Conservation (phyloP, 371 early-diverging fungal genomes). For the Syncephalastrum racemosum region DNA sequence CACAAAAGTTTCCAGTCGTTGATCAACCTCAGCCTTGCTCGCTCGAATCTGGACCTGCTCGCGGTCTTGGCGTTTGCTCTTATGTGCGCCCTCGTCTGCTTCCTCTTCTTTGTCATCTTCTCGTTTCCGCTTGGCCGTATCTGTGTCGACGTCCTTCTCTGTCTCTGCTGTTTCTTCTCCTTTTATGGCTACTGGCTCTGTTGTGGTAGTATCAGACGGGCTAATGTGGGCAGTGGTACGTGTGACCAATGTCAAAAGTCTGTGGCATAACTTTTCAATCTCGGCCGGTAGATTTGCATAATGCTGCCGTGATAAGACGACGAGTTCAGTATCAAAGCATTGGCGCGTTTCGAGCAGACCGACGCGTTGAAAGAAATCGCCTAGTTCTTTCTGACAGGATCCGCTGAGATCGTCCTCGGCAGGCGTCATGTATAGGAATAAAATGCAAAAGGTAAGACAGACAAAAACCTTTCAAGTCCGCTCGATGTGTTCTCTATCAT, state of each 20-base stretch:
- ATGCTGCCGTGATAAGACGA: constrained; percentile 34
- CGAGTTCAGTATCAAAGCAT: constrained; percentile 38
- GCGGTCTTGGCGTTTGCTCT: constrained; percentile 29
- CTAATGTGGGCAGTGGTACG: no score
- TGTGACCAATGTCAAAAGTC: constrained; percentile 9
- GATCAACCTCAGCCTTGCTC: constrained; percentile 37
- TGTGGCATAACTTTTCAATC: constrained; percentile 36
- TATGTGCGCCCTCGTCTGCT: constrained; percentile 19
- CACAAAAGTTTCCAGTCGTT: constrained; percentile 60
- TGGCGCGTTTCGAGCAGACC: constrained; percentile 43
- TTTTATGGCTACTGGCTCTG: background rate
- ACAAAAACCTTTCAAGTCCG: no score
- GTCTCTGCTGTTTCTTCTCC: background rate
- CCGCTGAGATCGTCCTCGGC: no score
- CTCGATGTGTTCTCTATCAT: no score
- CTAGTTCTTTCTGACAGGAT: constrained; percentile 35
- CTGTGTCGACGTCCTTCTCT: no score
- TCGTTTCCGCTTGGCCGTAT: background rate
- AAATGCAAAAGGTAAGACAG: no score
- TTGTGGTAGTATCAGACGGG: no score
- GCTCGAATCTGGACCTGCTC: constrained; percentile 55
- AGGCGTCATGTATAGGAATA: no score
- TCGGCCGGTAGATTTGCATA: constrained; percentile 31
- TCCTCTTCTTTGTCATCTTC: constrained; percentile 16
- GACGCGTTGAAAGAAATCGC: constrained; percentile 30